Evolutionary conservation across 768 basidiomycete species (phyloP), one percentile per base, ranked within the genome.

Genomic region (Kwoniella dendrophila): DNA sequence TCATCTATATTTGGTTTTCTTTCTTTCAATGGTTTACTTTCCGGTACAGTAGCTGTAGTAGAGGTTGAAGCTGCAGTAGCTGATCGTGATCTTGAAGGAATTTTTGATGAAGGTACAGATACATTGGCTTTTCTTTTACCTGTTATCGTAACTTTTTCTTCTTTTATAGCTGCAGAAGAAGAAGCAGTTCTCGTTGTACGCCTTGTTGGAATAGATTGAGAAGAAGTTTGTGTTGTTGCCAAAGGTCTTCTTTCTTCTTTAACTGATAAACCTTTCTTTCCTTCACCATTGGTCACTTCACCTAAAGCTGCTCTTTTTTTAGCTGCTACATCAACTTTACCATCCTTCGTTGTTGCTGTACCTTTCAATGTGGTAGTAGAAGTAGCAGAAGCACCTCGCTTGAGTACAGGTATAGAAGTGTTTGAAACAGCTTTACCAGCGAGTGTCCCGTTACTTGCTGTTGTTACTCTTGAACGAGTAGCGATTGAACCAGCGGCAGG

Each of bases 341-440:
- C 60, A 48, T 44, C 27, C 14, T 22, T 53, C 20, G 29, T 36
- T 16, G 24, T 53, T 24, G 36, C 51, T 3, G 51, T 54, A 10
- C 56, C 59, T 24, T 52, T 57, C 36, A 66, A 48, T 3, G 59
- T 27, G 5, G 64, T 45, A 3, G 64, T 54, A 30, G 66, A 60
- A n/a, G 51, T 54, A 30, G 67, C 41, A 7, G 69, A 71, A 11
- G 48, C 34, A 4, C 59, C 38, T 3, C 72, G 67, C 52, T 72
- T 74, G 43, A 74, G 56, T 32, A 70, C 64, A 20, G 73, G 73
- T 30, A 75, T 70, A 20, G 66, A 62, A 14, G 73, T 70, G 26
- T 62, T 47, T 4, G 64, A 29, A 12, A 62, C 14, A 36, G 44
- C 52, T 18, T 56, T 53, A 16, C 52, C 60, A 38, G 60, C 60